Evolutionary conservation across 2,329 filamentous ascomycete species (phyloP).

Genomic region (Fusarium annulatum): DNA sequence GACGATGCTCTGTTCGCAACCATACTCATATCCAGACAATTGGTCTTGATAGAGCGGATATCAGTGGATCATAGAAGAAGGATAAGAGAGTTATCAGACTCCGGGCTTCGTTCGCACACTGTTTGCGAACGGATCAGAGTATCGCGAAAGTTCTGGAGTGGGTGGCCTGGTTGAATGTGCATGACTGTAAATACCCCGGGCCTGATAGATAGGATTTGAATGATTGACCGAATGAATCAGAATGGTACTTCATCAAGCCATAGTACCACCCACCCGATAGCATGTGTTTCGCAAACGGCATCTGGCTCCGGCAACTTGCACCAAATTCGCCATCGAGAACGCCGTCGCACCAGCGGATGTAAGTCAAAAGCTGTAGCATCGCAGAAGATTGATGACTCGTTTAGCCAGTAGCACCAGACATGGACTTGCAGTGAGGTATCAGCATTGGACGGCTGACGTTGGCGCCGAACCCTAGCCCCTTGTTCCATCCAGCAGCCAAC

Average conservation of each 20-base stretch:
- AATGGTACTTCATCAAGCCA: background rate
- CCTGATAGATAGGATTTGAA: slow-evolving; percentile 19
- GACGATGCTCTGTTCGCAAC: slow-evolving; percentile 3
- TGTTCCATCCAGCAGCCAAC: slow-evolving; percentile 2
- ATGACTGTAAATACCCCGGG: slow-evolving; percentile 22
- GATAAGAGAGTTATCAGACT: background rate
- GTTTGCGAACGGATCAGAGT: background rate
- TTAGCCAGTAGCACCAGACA: slow-evolving; percentile 1
- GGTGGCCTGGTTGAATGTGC: slow-evolving; percentile 2
- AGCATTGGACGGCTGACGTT: slow-evolving; percentile 7
- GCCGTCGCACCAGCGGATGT: background rate
- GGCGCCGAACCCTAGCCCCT: slow-evolving; percentile 2
- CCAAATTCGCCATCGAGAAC: background rate
- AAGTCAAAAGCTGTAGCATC: background rate
- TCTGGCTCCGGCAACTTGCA: slow-evolving; percentile 2
- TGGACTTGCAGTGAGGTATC: background rate
- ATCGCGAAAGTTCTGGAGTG: background rate
- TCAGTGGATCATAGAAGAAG: slow-evolving; percentile 30
- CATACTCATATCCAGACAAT: slow-evolving; percentile 25
- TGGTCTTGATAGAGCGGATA: slow-evolving; percentile 38
- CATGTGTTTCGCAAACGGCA: background rate
- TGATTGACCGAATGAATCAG: slow-evolving; percentile 3
- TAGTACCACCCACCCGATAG: background rate
- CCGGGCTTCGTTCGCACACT: background rate
- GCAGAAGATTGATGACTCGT: slow-evolving; percentile 1